phyloP scores from a whole-genome alignment of 1,284 basidiomycete species.

The Boletus mariae region DNA sequence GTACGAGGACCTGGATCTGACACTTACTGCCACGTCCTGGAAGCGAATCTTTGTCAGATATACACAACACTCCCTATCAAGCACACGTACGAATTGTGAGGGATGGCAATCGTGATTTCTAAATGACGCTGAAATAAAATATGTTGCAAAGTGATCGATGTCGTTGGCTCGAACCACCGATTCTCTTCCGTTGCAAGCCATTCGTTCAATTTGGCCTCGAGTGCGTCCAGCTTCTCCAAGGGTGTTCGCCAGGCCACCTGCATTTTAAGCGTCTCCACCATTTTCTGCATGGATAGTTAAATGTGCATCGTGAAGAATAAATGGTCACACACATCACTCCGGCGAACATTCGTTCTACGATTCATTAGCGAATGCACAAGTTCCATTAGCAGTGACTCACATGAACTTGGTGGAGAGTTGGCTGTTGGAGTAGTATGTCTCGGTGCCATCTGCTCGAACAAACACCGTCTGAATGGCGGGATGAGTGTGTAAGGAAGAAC shows the following conservation, averaged over 20 bases:
- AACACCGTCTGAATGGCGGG: constrained; percentile 51
- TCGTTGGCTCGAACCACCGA: constrained; percentile 68
- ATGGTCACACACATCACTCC: constrained; percentile 52
- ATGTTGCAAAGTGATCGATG: constrained; percentile 56
- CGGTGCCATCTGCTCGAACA: constrained; percentile 61
- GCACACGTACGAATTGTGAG: constrained; percentile 58
- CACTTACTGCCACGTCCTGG: constrained; percentile 45
- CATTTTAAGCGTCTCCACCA: constrained; percentile 60
- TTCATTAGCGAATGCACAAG: neutral
- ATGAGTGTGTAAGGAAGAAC: constrained; percentile 11
- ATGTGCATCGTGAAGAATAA: neutral
- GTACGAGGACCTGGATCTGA: neutral
- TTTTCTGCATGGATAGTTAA: constrained; percentile 46
- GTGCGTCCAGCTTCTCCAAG: constrained; percentile 60
- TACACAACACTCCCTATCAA: neutral
- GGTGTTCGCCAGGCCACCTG: constrained; percentile 74
- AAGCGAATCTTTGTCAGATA: constrained; percentile 15
- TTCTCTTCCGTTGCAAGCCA: constrained; percentile 76
- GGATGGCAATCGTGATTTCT: constrained; percentile 64
- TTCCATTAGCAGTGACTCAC: constrained; percentile 35
- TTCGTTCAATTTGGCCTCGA: constrained; percentile 61
- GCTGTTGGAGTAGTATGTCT: constrained; percentile 77
- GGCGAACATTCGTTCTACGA: constrained; percentile 61
- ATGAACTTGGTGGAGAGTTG: constrained; percentile 71
- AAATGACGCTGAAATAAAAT: constrained; percentile 62